Base-by-base conservation (phyloP, 768 basidiomycete genomes). In the Panaeolus cyanescens region DNA sequence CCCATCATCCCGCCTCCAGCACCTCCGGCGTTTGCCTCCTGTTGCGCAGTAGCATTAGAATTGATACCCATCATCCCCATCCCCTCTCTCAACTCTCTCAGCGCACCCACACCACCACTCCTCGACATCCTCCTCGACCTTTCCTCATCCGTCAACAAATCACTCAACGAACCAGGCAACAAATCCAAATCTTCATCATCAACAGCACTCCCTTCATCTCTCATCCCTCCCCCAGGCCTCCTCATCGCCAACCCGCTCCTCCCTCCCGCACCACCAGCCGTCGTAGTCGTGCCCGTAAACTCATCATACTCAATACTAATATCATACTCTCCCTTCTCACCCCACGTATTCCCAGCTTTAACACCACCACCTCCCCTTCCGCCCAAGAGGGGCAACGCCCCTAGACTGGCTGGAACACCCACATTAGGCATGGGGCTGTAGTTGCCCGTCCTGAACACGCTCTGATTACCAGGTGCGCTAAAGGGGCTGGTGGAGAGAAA, bases 71-170 rank as follows among this genome's bases (percentile, higher is more conserved):
- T 50, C 45, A 50, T 50, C 22, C 45, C 45, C 45, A 50, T 50
- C 10, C 45, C 45, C 22, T 50, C 45, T 20, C 45, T 50, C 45
- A 50, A 28, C 9, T 50, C 45, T 28, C 45, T 50, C 25, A 50
- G 30, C n/a, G n/a, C n/a, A 56, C 45, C 45, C 25, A 28, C 33
- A 31, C 63, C 54, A 4, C 67, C 81, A n/a, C 87, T 88, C 55
- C 93, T 82, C 31, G 90, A 91, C 84, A 93, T 88, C 42, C 95
- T 79, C 32, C 96, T 80, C 32, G 85, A 90, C 64, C 89, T 83
- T 75, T 98, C 96, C 66, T 89, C 90, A 0, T 93, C 92, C 0
- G 95, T 96, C 53, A 99, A 79, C 6, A 99, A 80, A 62, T 98
- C 96, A 28, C 88, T 93, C 53, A 99, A 77, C 4, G 90, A 92